These are phyloP conservation scores for Francoa sonchifolia DNA, from an alignment of 441 rosid genomes.

Conservation along the genomic window DNA sequence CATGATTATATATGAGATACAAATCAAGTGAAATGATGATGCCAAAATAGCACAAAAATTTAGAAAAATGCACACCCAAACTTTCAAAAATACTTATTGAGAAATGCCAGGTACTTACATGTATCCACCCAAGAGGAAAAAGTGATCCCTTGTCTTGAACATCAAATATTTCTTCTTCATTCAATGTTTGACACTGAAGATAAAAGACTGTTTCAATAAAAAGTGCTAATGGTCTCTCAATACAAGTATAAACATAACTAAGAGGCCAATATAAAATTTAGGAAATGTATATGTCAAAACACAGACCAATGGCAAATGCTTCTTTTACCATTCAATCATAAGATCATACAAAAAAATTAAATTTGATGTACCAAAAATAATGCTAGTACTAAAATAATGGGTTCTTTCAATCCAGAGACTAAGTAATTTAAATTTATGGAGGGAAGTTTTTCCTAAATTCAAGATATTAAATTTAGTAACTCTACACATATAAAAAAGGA, in stretches of 20 bases:
- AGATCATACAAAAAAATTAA: background rate
- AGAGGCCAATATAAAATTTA: slow-evolving; percentile 1
- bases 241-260: background rate
- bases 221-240: background rate
- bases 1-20: too few relatives aligned
- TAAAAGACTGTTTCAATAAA: slow-evolving; percentile 10
- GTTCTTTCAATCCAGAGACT: too few relatives aligned
- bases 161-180: slow-evolving; percentile 93
- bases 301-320: background rate
- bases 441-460: too few relatives aligned
- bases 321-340: background rate
- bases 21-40: too few relatives aligned
- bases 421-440: too few relatives aligned
- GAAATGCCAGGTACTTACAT: slow-evolving; percentile 46
- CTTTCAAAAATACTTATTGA: background rate
- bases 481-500: too few relatives aligned
- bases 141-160: slow-evolving; percentile 77
- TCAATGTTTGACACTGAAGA: slow-evolving; percentile 67
- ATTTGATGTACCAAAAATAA: too few relatives aligned
- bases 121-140: slow-evolving; percentile 94
- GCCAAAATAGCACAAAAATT: background rate
- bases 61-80: background rate
- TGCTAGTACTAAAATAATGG: too few relatives aligned
- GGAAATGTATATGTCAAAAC: slow-evolving; percentile 2
- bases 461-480: too few relatives aligned